Evolutionary conservation across 306 rosid genomes (phyloP), one percentile per base, ranked within the genome.

Genomic region (Ceratonia siliqua): DNA sequence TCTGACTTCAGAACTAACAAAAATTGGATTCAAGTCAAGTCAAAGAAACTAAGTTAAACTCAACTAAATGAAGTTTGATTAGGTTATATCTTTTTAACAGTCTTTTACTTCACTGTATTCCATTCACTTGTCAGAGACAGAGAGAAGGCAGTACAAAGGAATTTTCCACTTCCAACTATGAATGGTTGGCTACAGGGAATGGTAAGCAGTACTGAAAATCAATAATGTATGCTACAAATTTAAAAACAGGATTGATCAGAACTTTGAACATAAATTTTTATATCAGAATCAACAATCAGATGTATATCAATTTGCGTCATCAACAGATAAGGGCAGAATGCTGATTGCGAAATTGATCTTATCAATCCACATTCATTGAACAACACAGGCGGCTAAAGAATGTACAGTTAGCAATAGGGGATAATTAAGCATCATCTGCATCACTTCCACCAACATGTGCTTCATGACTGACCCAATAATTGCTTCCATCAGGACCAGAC

Each of bases 371-470:
- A 79, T 79, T 72, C 72, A 74, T 41, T 56, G 87, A 83, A 81
- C 75, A 80, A 70, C 76, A 75, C 32, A 41, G 21, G 59, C 74
- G 81, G 59, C 70, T 55, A 68, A 45, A 68, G 94, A 81, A 88
- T 89, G 82, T 88, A 94, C 96, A 91, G 53, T 91, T 83, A 86
- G 66, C 63, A 74, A 68, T 78, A 18, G 64, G 14, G 24, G 73
- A 56, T 69, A 64, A 78, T 76, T 85, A 91, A 66, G 66, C 93
- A 57, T 94, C 98, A 63, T 94, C 98, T 69, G 94, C 97, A 82
- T 94, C 98, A 84, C 97, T 94, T 86, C 89, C 91, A 69, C 91
- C 91, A 58, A 87, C 81, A 62, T 91, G 98, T 25, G 86, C 79
- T 79, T 82, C 91, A 73, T 82, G 96, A 82, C 85, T 84, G 35